A percentile compares a stretch with the other conserved stretches of the same genome.
Evolutionary conservation across 352 stramenopile genomes (phyloP).

Genomic region (Salisapilia sapeloensis): DNA sequence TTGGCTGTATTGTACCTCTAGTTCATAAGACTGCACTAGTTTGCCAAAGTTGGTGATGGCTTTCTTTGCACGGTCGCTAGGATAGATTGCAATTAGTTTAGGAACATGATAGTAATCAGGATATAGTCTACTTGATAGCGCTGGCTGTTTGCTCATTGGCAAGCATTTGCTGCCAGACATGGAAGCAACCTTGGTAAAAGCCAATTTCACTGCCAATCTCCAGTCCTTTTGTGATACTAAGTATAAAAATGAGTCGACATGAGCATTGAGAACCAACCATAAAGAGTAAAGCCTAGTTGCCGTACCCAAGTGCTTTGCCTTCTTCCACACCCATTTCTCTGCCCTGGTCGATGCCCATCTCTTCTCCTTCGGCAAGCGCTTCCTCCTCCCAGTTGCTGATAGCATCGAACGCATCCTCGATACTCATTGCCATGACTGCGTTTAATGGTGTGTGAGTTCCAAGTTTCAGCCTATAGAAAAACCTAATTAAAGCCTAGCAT

Average conservation of each 20-base stretch:
- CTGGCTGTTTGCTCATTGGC: constrained; percentile 10
- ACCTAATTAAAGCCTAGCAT: too few relatives aligned
- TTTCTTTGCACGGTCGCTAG: constrained; percentile 31
- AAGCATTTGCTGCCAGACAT: constrained; percentile 47
- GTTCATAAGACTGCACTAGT: constrained; percentile 32
- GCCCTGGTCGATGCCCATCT: constrained; percentile 31
- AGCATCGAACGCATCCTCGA: constrained; percentile 53
- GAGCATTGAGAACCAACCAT: constrained; percentile 1
- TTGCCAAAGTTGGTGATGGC: constrained; percentile 34
- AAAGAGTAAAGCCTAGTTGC: not conserved
- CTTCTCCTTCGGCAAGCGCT: constrained; percentile 44
- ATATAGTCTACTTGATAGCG: constrained; percentile 22
- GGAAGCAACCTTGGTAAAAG: constrained; percentile 68
- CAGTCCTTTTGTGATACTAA: constrained; percentile 51
- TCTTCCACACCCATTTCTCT: constrained; percentile 47
- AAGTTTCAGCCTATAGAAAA: too few relatives aligned
- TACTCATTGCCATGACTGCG: constrained; percentile 17
- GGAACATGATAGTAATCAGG: too few relatives aligned
- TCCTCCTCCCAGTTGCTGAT: constrained; percentile 57
- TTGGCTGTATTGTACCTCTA: constrained; percentile 29
- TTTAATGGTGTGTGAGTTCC: not conserved
- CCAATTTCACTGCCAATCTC: constrained; percentile 71
- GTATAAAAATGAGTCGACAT: not conserved
- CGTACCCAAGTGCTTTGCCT: constrained; percentile 52
- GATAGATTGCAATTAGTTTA: not conserved